Evolutionary conservation across 1,139 yeast species (phyloP), one percentile per base, ranked within the genome.

Genomic region (Meyerozyma smithsonii): DNA sequence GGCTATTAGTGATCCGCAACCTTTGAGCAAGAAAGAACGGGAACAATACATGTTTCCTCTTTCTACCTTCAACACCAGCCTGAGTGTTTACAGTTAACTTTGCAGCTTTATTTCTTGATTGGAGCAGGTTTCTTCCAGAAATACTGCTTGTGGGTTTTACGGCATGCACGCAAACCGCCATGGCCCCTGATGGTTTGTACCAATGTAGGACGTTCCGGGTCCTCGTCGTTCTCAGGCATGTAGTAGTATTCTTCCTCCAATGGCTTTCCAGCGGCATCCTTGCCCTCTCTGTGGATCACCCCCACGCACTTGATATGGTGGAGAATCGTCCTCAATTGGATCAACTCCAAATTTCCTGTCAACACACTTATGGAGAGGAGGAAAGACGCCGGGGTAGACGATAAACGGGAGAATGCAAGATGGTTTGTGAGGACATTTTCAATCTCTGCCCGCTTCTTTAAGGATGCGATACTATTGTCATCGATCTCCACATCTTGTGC

Each of bases 211-310:
- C 98, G 79, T 41, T 79, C 81, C 24, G 57, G 54, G 56, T 90
- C 96, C 26, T 64, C 61, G 59, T 92, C 98, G 39, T 81, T 74
- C 51, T 88, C 97, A 4, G 90, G 82, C 46, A 84, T 80, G 54
- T 92, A 92, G 59, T 88, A 92, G 56, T 87, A 92, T 59, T 92
- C 97, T 55, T 88, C 95, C 49, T 90, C 97, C 47, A 92, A 69
- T 4, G 88, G 88, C 59, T 88, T 87, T 11, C 97, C 97, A 2
- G 97, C 95, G 4, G 97, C 97, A 62, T 92, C 97, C 59, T 88
- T 90, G 38, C 97, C 97, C 45, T 77, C 73, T 59, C 97, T 82
- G 52, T 80, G 77, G 46, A 92, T 89, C 8, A 85, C 82, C 11
- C 97, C 97, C 42, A 90, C 75, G 51, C 94, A 83, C 6, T 58